Percentiles rank a stretch among this genome's conserved stretches.
Evolutionary conservation across 352 stramenopile species (phyloP).

Genomic region (Bremia lactucae): DNA sequence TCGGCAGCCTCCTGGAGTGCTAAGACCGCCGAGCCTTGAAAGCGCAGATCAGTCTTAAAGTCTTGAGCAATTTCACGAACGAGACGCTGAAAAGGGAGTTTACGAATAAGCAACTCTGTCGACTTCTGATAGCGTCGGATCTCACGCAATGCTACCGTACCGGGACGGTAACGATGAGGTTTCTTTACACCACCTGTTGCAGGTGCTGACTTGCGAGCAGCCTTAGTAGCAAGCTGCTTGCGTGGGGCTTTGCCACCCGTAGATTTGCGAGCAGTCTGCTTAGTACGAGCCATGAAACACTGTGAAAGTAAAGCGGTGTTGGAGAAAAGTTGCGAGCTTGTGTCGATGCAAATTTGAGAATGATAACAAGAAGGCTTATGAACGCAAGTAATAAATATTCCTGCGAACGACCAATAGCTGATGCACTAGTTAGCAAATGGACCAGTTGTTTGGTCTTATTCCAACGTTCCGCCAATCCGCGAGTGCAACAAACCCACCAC

Average conservation of each 20-base stretch:
- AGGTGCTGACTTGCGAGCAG: constrained; percentile 87
- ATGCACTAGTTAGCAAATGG: neutral
- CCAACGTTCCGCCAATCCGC: constrained; percentile 20
- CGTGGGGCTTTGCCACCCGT: constrained; percentile 89
- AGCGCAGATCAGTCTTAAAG: constrained; percentile 85
- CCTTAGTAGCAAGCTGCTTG: constrained; percentile 91
- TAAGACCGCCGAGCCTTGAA: constrained; percentile 79
- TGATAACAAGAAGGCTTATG: constrained; percentile 9
- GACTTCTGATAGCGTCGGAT: constrained; percentile 95
- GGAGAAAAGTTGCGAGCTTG: too few relatives aligned
- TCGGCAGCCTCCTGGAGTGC: constrained; percentile 85
- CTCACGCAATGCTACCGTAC: constrained; percentile 90
- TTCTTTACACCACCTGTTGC: constrained; percentile 91
- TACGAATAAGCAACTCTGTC: constrained; percentile 93
- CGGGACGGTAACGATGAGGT: constrained; percentile 74
- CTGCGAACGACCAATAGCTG: constrained; percentile 26
- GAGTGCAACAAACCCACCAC: neutral
- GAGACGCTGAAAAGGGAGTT: constrained; percentile 95
- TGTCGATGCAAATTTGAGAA: constrained; percentile 52
- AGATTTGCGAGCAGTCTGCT: constrained; percentile 94
- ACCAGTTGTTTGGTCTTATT: neutral
- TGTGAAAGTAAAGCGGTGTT: constrained; percentile 10
- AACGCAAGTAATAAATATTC: constrained; percentile 3
- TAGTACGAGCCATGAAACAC: constrained; percentile 88
- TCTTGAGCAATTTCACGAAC: constrained; percentile 87